Conservation (phyloP, 139 green algal genomes). For the Microglena sp. region DNA sequence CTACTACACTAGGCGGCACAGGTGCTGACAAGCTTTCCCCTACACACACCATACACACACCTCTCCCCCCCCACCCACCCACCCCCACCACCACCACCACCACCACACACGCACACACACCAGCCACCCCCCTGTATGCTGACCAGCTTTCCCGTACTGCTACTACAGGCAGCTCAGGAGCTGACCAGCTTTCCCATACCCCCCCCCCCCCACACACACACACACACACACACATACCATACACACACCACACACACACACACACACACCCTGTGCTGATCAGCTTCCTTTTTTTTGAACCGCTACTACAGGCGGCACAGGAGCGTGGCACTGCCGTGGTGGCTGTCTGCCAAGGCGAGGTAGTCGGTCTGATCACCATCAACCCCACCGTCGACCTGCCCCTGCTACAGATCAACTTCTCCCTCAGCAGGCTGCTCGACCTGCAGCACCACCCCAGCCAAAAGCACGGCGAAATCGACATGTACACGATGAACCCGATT, state of each 20-base stretch:
- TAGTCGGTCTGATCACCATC: slow-evolving; percentile 41
- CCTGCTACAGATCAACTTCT: slow-evolving; percentile 39
- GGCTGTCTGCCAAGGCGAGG: slow-evolving; percentile 24
- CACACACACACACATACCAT: background rate
- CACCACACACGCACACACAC: too few species aligned
- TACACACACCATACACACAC: too few species aligned
- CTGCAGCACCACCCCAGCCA: slow-evolving; percentile 10
- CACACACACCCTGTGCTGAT: background rate
- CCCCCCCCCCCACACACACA: background rate
- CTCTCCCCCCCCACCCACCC: too few species aligned
- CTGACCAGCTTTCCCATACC: background rate
- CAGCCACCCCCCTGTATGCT: too few species aligned
- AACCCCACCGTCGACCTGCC: slow-evolving; percentile 25
- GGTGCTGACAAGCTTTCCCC: too few species aligned
- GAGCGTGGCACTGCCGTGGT: slow-evolving; percentile 18
- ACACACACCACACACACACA: background rate
- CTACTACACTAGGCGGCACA: too few species aligned
- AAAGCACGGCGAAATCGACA: slow-evolving; percentile 40
- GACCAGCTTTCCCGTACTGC: background rate
- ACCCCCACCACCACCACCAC: too few species aligned
- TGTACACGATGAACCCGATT: slow-evolving; percentile 53
- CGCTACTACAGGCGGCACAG: too few species aligned
- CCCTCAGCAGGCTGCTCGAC: slow-evolving; percentile 20
- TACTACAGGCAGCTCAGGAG: background rate
- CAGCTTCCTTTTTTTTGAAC: too few species aligned